These are phyloP conservation scores for Capsella rubella DNA, from an alignment of 441 rosid species.

Conservation along the genomic window DNA sequence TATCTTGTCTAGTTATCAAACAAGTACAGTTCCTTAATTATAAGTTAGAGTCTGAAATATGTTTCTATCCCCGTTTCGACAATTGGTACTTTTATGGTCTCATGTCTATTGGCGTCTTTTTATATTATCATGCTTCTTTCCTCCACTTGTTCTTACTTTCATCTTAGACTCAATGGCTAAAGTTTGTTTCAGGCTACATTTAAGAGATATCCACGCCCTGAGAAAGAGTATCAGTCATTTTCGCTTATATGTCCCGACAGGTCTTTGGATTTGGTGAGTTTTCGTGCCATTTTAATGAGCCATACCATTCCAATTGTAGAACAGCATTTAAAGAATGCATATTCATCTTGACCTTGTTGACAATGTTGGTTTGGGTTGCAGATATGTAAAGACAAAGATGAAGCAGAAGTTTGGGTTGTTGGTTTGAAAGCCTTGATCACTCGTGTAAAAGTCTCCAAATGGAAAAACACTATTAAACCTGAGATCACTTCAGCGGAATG, in stretches of 20 bases:
- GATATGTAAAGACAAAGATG: conserved; percentile 79
- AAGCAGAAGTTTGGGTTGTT: conserved; percentile 82
- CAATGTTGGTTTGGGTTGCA: conserved; percentile 32
- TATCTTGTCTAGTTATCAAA: not conserved
- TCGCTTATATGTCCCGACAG: conserved; percentile 59
- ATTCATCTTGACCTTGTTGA: conserved; percentile 24
- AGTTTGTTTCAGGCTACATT: conserved; percentile 65
- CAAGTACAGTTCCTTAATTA: not conserved
- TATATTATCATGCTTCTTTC: conserved; percentile 2
- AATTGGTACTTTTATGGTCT: conserved; percentile 4
- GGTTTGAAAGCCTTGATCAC: conserved; percentile 74
- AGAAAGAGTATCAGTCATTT: conserved; percentile 71
- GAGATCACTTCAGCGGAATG: conserved; percentile 57
- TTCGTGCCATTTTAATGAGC: conserved; percentile 7
- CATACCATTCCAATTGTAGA: conserved; percentile 8
- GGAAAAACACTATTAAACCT: conserved; percentile 59
- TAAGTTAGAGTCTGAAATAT: not conserved
- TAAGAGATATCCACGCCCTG: conserved; percentile 75
- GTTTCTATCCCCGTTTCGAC: conserved; percentile 16
- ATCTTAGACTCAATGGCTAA: conserved; percentile 24
- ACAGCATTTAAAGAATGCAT: not conserved
- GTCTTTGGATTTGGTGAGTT: conserved; percentile 65
- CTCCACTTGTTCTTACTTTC: not conserved
- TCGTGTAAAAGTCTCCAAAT: conserved; percentile 52
- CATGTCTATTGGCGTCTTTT: not conserved